Evolutionary conservation across 2,329 filamentous ascomycete species (phyloP).

Genomic region (Saccharata proteae): DNA sequence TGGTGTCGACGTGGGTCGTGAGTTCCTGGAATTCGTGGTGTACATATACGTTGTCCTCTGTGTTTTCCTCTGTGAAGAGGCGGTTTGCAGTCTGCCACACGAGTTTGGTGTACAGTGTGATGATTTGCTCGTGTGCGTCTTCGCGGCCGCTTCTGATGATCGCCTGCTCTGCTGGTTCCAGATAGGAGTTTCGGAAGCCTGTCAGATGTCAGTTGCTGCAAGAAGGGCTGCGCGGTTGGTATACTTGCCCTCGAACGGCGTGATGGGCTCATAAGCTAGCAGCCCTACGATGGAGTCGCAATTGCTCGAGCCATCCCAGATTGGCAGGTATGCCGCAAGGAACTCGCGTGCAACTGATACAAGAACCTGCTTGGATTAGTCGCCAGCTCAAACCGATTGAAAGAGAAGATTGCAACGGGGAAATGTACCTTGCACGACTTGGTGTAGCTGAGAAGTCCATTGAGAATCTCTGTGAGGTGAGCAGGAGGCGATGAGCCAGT

Average conservation of each 20-base stretch:
- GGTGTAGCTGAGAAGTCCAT: constrained; percentile 20
- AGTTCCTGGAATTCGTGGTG: constrained; percentile 29
- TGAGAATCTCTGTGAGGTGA: constrained; percentile 20
- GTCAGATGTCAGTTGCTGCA: constrained; percentile 8
- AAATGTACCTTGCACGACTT: constrained; percentile 22
- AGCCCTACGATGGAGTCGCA: constrained; percentile 41
- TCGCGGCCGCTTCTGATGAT: constrained; percentile 23
- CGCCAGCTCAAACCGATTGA: too few species aligned
- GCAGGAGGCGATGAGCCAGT: constrained; percentile 11
- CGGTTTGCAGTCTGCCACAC: constrained; percentile 39
- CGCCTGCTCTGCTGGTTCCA: constrained; percentile 29
- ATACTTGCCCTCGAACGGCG: constrained; percentile 43
- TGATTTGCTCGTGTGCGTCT: constrained; percentile 45
- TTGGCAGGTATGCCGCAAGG: constrained; percentile 20
- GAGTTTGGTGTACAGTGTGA: constrained; percentile 56
- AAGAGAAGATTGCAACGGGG: not conserved
- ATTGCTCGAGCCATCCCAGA: constrained; percentile 24
- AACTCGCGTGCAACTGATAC: constrained; percentile 20
- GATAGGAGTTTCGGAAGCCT: constrained; percentile 24
- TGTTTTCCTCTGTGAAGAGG: constrained; percentile 18
- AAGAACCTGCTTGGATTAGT: constrained; percentile 21
- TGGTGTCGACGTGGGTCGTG: constrained; percentile 17
- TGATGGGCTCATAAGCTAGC: constrained; percentile 32
- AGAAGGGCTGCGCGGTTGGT: too few species aligned
- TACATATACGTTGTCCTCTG: constrained; percentile 26